Percentiles rank a stretch among this genome's conserved stretches.
phyloP scores from a whole-genome alignment of 2,329 filamentous ascomycete species.

The Echinosphaeria canescens region DNA sequence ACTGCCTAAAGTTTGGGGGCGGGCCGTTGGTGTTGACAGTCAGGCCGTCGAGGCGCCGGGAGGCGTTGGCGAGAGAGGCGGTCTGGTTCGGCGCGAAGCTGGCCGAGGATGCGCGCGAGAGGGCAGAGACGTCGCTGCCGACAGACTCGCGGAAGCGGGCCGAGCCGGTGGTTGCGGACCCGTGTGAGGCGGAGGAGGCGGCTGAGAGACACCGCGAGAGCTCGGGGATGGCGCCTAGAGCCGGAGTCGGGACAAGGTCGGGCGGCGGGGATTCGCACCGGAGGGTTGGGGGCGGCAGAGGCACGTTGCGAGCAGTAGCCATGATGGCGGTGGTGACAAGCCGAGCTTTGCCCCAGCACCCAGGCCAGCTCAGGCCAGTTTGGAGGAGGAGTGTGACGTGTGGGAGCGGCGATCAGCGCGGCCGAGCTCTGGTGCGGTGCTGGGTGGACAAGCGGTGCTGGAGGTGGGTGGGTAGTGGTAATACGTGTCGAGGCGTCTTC shows the following conservation, averaged over 20 bases:
- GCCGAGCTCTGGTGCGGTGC: too few species aligned
- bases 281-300: too few species aligned
- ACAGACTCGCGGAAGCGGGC: conserved; percentile 27
- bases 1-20: conserved; percentile 17
- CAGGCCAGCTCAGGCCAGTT: too few species aligned
- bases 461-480: too few species aligned
- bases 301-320: conserved; percentile 13
- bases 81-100: conserved; percentile 22
- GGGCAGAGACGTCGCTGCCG: conserved; percentile 24
- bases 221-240: conserved; percentile 33
- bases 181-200: conserved; percentile 34
- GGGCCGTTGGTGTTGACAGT: conserved; percentile 7
- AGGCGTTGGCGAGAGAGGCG: conserved; percentile 3
- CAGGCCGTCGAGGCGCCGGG: conserved; percentile 20
- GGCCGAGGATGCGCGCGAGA: conserved; percentile 41
- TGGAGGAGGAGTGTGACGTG: too few species aligned
- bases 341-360: too few species aligned
- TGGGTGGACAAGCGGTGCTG: too few species aligned
- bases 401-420: too few species aligned
- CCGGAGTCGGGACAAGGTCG: conserved; percentile 36
- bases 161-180: conserved; percentile 24
- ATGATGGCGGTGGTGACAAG: conserved; percentile 8
- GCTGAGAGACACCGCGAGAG: conserved; percentile 43
- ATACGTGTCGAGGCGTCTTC: too few species aligned
- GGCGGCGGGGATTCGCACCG: conserved; percentile 42